Evolutionary conservation across 495 filamentous ascomycete species (phyloP).

Genomic region (Penicillium turbatum): DNA sequence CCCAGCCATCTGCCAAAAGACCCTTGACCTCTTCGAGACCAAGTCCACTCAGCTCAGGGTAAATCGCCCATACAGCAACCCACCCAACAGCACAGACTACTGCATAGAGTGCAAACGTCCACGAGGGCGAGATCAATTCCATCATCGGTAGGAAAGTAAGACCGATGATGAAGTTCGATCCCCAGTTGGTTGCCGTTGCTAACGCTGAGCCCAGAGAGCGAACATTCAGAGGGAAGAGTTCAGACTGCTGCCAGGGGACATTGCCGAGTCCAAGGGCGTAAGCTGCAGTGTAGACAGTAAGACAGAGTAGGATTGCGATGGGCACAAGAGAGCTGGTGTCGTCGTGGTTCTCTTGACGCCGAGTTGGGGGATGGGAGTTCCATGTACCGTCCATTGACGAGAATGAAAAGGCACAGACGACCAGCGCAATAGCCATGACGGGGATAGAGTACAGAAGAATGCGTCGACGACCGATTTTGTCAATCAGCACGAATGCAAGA

Average conservation of each 20-base stretch:
- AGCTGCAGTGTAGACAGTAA: conserved; percentile 77
- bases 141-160: conserved; percentile 85
- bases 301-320: conserved; percentile 59
- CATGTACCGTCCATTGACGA: conserved; percentile 44
- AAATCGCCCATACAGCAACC: conserved; percentile 62
- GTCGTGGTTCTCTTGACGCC: conserved; percentile 3
- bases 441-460: conserved; percentile 84
- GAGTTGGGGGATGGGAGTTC: conserved; percentile 15
- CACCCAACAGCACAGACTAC: conserved; percentile 64
- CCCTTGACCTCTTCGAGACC: conserved; percentile 76
- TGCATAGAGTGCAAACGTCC: conserved; percentile 76
- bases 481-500: conserved; percentile 71
- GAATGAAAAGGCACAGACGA: conserved; percentile 64
- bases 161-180: conserved; percentile 81
- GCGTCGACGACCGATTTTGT: conserved; percentile 72
- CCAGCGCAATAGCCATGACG: conserved; percentile 71
- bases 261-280: conserved; percentile 89
- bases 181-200: conserved; percentile 89
- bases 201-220: conserved; percentile 75
- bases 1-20: conserved; percentile 72
- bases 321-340: conserved; percentile 19
- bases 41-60: conserved; percentile 81
- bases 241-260: conserved; percentile 90
- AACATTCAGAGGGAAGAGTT: conserved; percentile 81
- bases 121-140: conserved; percentile 66